A percentile compares a stretch with the other conserved stretches of the same genome.
Evolutionary conservation across 2,329 filamentous ascomycete species (phyloP).

Genomic region (Lecanoromycetidae sp.): DNA sequence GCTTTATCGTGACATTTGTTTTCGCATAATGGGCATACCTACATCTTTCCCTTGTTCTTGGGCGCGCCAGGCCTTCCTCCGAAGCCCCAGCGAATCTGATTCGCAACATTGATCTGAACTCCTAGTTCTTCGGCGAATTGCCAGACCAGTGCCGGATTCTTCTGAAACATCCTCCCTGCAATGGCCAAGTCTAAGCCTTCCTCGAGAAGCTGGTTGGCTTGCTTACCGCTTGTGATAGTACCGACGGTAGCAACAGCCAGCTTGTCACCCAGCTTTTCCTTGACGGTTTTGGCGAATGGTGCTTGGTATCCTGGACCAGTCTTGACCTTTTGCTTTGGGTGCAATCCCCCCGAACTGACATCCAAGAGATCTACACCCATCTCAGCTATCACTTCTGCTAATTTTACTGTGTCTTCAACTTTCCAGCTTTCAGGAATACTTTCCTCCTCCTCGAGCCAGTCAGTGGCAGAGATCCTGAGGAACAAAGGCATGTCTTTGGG

Average conservation of each 20-base stretch:
- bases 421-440: constrained; percentile 53
- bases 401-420: constrained; percentile 47
- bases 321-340: constrained; percentile 46
- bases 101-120: constrained; percentile 58
- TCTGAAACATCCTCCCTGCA: constrained; percentile 63
- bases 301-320: constrained; percentile 23
- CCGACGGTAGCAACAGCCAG: constrained; percentile 66
- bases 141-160: constrained; percentile 69
- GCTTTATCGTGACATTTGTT: background rate
- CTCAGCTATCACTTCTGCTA: constrained; percentile 56
- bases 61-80: constrained; percentile 27
- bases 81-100: constrained; percentile 56
- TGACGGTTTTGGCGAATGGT: constrained; percentile 58
- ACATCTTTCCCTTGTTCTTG: constrained; percentile 11
- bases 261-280: constrained; percentile 59
- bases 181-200: constrained; percentile 56
- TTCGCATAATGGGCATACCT: background rate
- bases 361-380: constrained; percentile 74
- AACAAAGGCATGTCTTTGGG: constrained; percentile 60
- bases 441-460: constrained; percentile 56
- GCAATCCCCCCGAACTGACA: constrained; percentile 64
- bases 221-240: constrained; percentile 54
- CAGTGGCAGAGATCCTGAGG: constrained; percentile 59
- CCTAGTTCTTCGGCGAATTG: constrained; percentile 59
- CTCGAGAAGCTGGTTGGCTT: constrained; percentile 51